phyloP scores from a whole-genome alignment of 2,329 filamentous ascomycete genomes.

The Hypoxylon sp. region DNA sequence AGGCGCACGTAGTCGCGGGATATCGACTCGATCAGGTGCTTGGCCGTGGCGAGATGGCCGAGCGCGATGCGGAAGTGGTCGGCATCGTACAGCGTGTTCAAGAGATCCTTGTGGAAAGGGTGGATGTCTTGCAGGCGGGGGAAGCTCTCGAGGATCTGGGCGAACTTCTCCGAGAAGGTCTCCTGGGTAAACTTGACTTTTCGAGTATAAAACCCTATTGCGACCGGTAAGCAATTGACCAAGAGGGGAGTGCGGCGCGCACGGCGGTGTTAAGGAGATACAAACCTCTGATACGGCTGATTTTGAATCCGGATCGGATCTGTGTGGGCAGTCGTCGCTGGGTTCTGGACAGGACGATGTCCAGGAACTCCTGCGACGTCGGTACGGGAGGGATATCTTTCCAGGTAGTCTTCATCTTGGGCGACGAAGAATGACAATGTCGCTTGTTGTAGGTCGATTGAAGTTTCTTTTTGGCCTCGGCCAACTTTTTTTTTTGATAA shows the following conservation, averaged over 20 bases:
- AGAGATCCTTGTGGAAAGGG: conserved; percentile 85
- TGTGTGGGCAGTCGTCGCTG: conserved; percentile 93
- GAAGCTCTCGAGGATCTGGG: conserved; percentile 89
- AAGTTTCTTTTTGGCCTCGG: conserved; percentile 7
- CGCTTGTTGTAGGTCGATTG: conserved; percentile 3
- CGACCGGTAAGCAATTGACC: conserved; percentile 39
- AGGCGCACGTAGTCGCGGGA: conserved; percentile 95
- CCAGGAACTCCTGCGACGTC: conserved; percentile 93
- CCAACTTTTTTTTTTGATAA: conserved; percentile 30
- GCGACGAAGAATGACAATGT: conserved; percentile 40
- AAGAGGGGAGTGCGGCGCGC: background rate
- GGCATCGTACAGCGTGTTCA: conserved; percentile 98
- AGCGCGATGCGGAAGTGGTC: conserved; percentile 98
- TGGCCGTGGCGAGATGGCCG: conserved; percentile 93
- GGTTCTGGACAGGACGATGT: conserved; percentile 93
- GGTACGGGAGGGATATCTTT: conserved; percentile 88
- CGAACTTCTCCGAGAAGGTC: conserved; percentile 94
- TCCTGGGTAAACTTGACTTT: conserved; percentile 99
- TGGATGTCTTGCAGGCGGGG: conserved; percentile 93
- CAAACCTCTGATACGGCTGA: conserved; percentile 81
- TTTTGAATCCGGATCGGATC: conserved; percentile 95
- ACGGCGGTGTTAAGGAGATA: background rate
- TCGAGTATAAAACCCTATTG: conserved; percentile 79
- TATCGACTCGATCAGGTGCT: conserved; percentile 95
- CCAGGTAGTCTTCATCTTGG: conserved; percentile 69